Evolutionary conservation across 2,329 filamentous ascomycete species (phyloP), one percentile per base, ranked within the genome.

Genomic region (Diplodia mutila): DNA sequence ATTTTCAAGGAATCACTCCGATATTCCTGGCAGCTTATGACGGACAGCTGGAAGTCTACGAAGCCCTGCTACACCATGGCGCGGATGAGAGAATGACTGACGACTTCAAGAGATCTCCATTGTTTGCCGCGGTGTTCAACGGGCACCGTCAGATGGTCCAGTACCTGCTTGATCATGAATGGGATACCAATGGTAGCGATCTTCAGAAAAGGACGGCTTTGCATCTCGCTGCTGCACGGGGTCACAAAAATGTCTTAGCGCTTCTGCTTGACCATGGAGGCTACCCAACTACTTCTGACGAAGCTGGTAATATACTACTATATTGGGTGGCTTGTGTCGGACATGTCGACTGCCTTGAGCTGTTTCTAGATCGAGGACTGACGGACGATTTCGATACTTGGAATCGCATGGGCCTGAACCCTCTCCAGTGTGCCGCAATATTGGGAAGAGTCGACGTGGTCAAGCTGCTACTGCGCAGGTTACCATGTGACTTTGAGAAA

Each of bases 171-270:
- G 23, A 16, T 23, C 49, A 4, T 4, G 49, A 23, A 12, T 52
- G 21, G 49, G 49, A 52, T 12, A 18, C 16, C 0, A 52, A 9
- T 25, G 6, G 6, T 5, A 6, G 2, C 14, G 16, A n/a, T 4
- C 2, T 14, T 14, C 2, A 3, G 7, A 27, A 16, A 9, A 4
- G 16, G 1, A n/a, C 49, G 3, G 25, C 5, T 8, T 8, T 52
- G 1, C 49, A 52, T 29, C 2, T 7, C 14, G 49, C 49, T 3
- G 23, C 16, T 27, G 0, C 0, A 0, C 0, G 0, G 0, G 49
- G 49, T 5, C 2, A 3, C 6, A 52, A 18, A 1, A 25, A 29
- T 2, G 7, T 8, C 1, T 6, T 52, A 27, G 49, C 4, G 1
- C 7, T 52, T 18, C 5, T 52, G 4, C 25, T 52, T 7, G 25